Percentiles rank a stretch among this genome's conserved stretches.
phyloP scores from a whole-genome alignment of 228 moss, liverwort and hornwort species.

The Sphagnum fallax region DNA sequence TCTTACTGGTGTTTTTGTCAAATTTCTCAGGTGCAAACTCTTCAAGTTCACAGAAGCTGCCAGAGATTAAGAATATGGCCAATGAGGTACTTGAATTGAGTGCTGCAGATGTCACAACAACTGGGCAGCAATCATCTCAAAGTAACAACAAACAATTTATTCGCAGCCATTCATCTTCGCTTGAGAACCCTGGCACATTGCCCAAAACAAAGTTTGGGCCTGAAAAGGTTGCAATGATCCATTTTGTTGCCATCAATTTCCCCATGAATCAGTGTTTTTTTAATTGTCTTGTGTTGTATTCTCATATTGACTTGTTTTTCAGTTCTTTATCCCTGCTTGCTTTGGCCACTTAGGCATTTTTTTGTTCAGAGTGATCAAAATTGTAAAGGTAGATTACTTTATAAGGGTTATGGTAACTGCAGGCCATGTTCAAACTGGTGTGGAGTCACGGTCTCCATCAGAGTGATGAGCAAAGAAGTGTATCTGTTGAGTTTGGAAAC shows the following conservation, averaged over 20 bases:
- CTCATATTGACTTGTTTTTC: background rate
- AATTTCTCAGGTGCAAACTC: conserved; percentile 21
- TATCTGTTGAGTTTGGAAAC: conserved; percentile 72
- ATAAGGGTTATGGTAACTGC: conserved; percentile 2
- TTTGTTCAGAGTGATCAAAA: background rate
- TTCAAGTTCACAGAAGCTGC: conserved; percentile 16
- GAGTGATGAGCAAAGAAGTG: conserved; percentile 58
- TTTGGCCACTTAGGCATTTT: background rate
- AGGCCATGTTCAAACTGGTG: conserved; percentile 65
- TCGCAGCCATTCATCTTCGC: conserved; percentile 24
- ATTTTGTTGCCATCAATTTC: background rate
- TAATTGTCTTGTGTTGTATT: background rate
- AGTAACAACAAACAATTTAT: conserved; percentile 44
- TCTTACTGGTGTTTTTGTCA: background rate
- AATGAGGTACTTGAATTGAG: conserved; percentile 25
- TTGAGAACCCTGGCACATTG: conserved; percentile 10
- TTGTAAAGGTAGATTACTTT: background rate
- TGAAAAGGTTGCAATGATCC: background rate
- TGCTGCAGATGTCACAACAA: conserved; percentile 20
- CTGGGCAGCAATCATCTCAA: conserved; percentile 26
- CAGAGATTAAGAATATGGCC: conserved; percentile 13
- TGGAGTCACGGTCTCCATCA: conserved; percentile 44
- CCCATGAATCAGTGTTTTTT: background rate
- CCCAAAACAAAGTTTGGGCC: background rate
- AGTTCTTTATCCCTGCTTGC: background rate